Evolutionary conservation across 1,284 basidiomycete genomes (phyloP).

Genomic region (Rhodofomes roseus): DNA sequence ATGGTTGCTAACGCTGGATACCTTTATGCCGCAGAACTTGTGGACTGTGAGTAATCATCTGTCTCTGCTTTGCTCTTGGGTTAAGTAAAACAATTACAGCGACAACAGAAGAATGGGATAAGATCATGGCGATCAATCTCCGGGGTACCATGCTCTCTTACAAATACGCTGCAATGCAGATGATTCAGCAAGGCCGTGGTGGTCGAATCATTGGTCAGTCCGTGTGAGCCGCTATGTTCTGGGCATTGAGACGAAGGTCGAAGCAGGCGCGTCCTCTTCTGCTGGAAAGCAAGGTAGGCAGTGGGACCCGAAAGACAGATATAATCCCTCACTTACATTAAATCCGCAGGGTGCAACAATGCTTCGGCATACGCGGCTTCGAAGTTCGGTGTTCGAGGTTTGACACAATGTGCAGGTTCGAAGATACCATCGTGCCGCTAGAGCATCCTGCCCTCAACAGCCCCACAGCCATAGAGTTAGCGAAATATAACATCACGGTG

Average conservation of each 20-base stretch:
- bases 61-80: too few species aligned
- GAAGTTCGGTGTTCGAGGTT: slow-evolving; percentile 1
- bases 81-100: background rate
- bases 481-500: slow-evolving; percentile 5
- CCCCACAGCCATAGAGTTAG: background rate
- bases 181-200: slow-evolving; percentile 7
- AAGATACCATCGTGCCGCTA: background rate
- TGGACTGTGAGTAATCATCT: background rate
- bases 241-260: background rate
- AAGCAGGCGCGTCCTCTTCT: slow-evolving; percentile 2
- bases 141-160: slow-evolving; percentile 6
- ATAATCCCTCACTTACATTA: background rate
- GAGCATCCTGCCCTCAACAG: background rate
- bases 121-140: slow-evolving; percentile 5
- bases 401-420: slow-evolving; percentile 1
- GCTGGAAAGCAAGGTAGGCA: slow-evolving; percentile 6
- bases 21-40: background rate
- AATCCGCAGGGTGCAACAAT: background rate
- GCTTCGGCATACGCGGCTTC: background rate
- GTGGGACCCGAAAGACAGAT: background rate
- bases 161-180: slow-evolving; percentile 7
- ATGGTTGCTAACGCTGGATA: slow-evolving; percentile 12
- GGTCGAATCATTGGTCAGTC: background rate
- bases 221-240: background rate
- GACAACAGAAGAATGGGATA: background rate